Conservation (phyloP, 78 protist species). For the Protostelium mycophagum region DNA sequence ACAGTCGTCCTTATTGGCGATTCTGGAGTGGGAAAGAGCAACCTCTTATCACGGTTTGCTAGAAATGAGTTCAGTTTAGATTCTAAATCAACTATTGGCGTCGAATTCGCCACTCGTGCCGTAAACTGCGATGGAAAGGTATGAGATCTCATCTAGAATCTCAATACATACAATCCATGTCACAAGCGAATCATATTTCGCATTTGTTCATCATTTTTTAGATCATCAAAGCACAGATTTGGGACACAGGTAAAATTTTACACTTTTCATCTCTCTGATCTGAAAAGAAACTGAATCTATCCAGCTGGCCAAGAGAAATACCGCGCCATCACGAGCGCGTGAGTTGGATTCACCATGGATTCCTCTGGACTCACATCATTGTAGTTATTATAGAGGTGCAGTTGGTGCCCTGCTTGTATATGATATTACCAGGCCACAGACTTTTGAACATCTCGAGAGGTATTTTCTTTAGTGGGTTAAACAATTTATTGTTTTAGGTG, state of each 20-base stretch:
- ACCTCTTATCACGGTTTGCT: conserved; percentile 72
- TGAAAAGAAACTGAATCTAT: too few relatives aligned
- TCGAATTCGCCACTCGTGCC: conserved; percentile 96
- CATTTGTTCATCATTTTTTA: background rate
- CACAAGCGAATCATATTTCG: too few relatives aligned
- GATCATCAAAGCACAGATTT: conserved; percentile 27
- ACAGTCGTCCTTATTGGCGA: conserved; percentile 98
- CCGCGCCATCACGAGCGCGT: conserved; percentile 73
- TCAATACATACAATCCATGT: background rate
- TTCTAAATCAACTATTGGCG: conserved; percentile 98
- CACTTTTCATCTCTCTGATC: background rate
- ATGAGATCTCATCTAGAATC: background rate
- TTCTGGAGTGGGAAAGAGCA: conserved; percentile 97
- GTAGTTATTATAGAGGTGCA: conserved; percentile 88
- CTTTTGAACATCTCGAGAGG: conserved; percentile 68
- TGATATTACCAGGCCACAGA: conserved; percentile 45
- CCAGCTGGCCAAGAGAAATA: conserved; percentile 74
- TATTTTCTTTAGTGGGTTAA: conserved; percentile 49
- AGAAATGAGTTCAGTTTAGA: conserved; percentile 96
- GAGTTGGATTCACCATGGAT: conserved; percentile 10
- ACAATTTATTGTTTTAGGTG: background rate
- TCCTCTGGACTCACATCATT: conserved; percentile 4
- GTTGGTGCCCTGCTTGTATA: conserved; percentile 85
- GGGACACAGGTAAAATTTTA: background rate
- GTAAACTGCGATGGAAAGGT: conserved; percentile 82